Conservation (phyloP, 2,329 filamentous ascomycete genomes). For the Lachnellula arida region DNA sequence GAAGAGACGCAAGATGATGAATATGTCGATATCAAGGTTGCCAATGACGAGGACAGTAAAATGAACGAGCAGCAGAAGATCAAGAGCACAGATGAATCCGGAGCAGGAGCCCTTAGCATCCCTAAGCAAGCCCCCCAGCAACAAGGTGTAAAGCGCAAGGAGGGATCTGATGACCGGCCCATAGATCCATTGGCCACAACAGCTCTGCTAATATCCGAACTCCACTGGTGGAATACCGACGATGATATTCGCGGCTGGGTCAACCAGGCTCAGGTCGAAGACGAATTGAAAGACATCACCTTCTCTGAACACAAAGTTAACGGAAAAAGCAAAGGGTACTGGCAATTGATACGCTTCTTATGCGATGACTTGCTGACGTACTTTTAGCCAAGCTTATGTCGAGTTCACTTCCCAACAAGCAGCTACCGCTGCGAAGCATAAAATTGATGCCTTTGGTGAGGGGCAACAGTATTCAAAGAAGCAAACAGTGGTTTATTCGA, state of each 20-base stretch:
- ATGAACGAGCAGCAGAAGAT: constrained; percentile 37
- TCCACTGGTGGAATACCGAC: constrained; percentile 96
- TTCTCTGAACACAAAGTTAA: constrained; percentile 99
- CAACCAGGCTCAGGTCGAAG: constrained; percentile 72
- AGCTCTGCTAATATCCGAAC: constrained; percentile 79
- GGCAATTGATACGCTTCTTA: constrained; percentile 6
- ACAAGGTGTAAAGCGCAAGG: constrained; percentile 58
- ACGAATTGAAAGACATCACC: constrained; percentile 84
- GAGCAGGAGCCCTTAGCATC: constrained; percentile 32
- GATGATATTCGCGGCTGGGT: constrained; percentile 90
- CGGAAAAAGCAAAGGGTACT: constrained; percentile 95
- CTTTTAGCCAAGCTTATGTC: constrained; percentile 64
- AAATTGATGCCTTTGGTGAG: constrained; percentile 62
- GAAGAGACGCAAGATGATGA: constrained; percentile 38
- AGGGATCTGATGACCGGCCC: constrained; percentile 52
- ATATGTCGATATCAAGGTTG: constrained; percentile 39
- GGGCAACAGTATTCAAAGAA: constrained; percentile 55
- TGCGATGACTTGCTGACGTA: background rate
- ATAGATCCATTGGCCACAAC: constrained; percentile 57
- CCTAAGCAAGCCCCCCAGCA: constrained; percentile 38
- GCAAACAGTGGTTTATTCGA: constrained; percentile 69
- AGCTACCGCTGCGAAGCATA: constrained; percentile 77
- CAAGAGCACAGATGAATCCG: constrained; percentile 37
- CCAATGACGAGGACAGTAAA: constrained; percentile 32
- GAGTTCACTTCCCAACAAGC: constrained; percentile 82